Evolutionary conservation across 495 filamentous ascomycete genomes (phyloP).

Genomic region (Neurospora pannonica): DNA sequence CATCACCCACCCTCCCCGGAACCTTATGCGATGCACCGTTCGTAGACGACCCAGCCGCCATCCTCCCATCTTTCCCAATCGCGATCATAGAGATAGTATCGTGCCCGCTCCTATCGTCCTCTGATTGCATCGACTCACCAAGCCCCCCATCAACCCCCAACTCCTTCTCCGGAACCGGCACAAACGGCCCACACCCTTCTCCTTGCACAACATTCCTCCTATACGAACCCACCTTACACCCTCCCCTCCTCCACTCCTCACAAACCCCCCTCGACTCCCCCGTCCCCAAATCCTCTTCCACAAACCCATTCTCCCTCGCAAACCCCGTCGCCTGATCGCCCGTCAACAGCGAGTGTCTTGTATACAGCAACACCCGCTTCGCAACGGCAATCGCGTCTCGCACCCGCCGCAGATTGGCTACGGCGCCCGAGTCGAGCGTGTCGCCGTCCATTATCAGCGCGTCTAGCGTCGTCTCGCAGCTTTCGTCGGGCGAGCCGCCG

Average conservation of each 20-base stretch:
- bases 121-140: background rate
- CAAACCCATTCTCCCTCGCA: slow-evolving; percentile 35
- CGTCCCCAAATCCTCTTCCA: slow-evolving; percentile 29
- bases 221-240: slow-evolving; percentile 31
- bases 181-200: slow-evolving; percentile 32
- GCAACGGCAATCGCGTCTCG: slow-evolving; percentile 35
- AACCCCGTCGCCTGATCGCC: slow-evolving; percentile 38
- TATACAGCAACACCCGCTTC: slow-evolving; percentile 35
- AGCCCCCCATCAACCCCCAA: background rate
- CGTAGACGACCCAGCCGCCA: slow-evolving; percentile 41
- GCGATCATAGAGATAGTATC: slow-evolving; percentile 42
- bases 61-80: slow-evolving; percentile 24
- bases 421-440: slow-evolving; percentile 35
- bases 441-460: slow-evolving; percentile 38
- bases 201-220: slow-evolving; percentile 25
- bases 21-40: slow-evolving; percentile 40
- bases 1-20: slow-evolving; percentile 39
- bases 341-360: slow-evolving; percentile 35
- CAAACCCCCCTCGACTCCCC: slow-evolving; percentile 23
- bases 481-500: slow-evolving; percentile 38
- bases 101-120: slow-evolving; percentile 14
- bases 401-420: slow-evolving; percentile 35
- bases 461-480: slow-evolving; percentile 41
- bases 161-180: slow-evolving; percentile 9
- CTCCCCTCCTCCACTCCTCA: slow-evolving; percentile 24